Conservation (phyloP, 2,329 filamentous ascomycete genomes). For the Trichoderma atrobrunneum region DNA sequence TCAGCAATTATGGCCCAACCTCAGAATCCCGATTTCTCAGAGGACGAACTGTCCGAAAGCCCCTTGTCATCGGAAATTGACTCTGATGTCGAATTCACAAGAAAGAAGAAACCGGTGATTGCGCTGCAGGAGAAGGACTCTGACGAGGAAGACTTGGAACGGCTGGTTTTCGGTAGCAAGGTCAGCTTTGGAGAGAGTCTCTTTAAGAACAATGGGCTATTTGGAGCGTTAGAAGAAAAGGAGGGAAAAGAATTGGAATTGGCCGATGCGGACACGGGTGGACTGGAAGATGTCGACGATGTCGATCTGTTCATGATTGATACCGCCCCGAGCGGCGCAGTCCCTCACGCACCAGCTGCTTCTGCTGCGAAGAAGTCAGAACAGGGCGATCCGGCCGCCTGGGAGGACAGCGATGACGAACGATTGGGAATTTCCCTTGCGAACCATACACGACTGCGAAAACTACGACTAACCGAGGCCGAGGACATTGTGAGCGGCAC, state of each 20-base stretch:
- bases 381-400: constrained; percentile 56
- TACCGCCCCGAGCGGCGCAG: constrained; percentile 51
- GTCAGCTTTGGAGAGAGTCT: constrained; percentile 76
- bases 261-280: constrained; percentile 43
- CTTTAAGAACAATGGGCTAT: constrained; percentile 50
- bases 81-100: constrained; percentile 27
- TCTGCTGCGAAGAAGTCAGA: constrained; percentile 24
- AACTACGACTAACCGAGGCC: constrained; percentile 73
- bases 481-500: constrained; percentile 85
- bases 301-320: constrained; percentile 85
- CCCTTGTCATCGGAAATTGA: constrained; percentile 30
- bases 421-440: constrained; percentile 79
- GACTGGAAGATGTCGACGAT: constrained; percentile 68
- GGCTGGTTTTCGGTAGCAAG: constrained; percentile 82
- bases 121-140: constrained; percentile 65
- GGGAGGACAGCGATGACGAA: constrained; percentile 97
- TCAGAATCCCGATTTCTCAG: constrained; percentile 30
- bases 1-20: constrained; percentile 33
- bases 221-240: constrained; percentile 32
- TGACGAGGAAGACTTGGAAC: constrained; percentile 81
- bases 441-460: constrained; percentile 70
- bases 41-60: constrained; percentile 31
- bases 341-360: constrained; percentile 31
- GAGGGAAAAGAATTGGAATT: constrained; percentile 35
- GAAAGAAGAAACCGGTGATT: constrained; percentile 20